Conservation (phyloP, 345 rosid species). For the Bretschneidera sinensis region DNA sequence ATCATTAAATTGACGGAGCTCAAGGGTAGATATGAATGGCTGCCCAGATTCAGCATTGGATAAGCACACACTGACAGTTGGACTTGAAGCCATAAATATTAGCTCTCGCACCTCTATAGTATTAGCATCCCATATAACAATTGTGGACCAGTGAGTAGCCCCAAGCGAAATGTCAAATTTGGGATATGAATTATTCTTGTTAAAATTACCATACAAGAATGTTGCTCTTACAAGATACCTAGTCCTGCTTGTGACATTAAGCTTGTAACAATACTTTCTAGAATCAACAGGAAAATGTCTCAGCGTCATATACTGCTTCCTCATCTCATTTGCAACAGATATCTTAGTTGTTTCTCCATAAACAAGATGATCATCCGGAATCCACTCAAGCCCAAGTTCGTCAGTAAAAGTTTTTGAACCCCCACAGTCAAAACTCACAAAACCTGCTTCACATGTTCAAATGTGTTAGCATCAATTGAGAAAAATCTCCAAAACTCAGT, state of each 20-base stretch:
- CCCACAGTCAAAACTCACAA: conserved; percentile 94
- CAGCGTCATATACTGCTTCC: conserved; percentile 67
- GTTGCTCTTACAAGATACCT: conserved; percentile 92
- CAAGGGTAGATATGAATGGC: conserved; percentile 97
- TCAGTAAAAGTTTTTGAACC: conserved; percentile 66
- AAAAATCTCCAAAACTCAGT: neutral
- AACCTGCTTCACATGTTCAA: conserved; percentile 46
- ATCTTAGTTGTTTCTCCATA: conserved; percentile 64
- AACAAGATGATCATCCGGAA: conserved; percentile 52
- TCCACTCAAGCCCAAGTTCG: conserved; percentile 80
- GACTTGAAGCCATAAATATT: conserved; percentile 73
- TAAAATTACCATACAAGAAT: conserved; percentile 89
- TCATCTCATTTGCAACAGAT: conserved; percentile 55
- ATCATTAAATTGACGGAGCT: conserved; percentile 93
- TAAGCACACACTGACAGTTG: conserved; percentile 72
- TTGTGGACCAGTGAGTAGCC: conserved; percentile 89
- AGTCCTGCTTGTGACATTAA: conserved; percentile 67
- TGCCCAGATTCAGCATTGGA: conserved; percentile 95
- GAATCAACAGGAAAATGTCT: conserved; percentile 93
- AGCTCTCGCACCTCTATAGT: conserved; percentile 70
- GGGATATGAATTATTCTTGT: conserved; percentile 83
- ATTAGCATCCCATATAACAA: conserved; percentile 71
- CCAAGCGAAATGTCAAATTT: conserved; percentile 90
- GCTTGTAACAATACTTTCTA: conserved; percentile 82
- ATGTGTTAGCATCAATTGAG: conserved; percentile 9